Evolutionary conservation across 805 yeast species (phyloP), one percentile per base, ranked within the genome.

Genomic region (Kuraishia hungarica): DNA sequence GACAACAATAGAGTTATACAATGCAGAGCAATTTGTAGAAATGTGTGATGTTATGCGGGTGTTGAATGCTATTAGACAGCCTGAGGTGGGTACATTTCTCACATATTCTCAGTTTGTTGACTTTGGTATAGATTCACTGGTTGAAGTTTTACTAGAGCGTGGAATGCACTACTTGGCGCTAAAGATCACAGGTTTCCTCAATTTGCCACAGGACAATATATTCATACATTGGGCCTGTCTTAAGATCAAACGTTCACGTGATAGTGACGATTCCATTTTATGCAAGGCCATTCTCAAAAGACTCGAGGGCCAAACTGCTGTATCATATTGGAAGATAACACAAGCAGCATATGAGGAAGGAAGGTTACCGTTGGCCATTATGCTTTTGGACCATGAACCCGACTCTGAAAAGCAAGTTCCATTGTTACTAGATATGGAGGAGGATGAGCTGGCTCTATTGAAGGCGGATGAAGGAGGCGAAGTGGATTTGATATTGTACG

Each of bases 271-370:
- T 63, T 73, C 75, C 4, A 82, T 81, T 43, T 68, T 93, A 11
- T 79, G 82, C 49, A 64, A 73, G 22, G 61, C 70, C 0, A 73
- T 93, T 0, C 64, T 78, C 6, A 69, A 73, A 8, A 79, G 80
- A 55, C 70, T 89, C 17, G 61, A 61, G 11, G 51, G 63, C 10
- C 61, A 61, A 2, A 64, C 69, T 10, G 75, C 77, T 2, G 77
- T 84, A 20, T 75, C 91, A 0, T 84, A 81, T 57, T 79, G 80
- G 5, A 72, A 76, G 26, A 80, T 90, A 26, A 83, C 89, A 0
- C 72, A 75, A 8, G 75, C 80, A 19, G 94, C 96, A 0, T 80
- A 78, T 61, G 84, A 86, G 62, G 97, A 93, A 67, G 98, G 98
- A 1, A 74, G 98, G 26, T 66, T 78, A 11, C 73, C 76, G 23